Conservation (phyloP, 306 rosid species). For the Dalbergia cochinchinensis region DNA sequence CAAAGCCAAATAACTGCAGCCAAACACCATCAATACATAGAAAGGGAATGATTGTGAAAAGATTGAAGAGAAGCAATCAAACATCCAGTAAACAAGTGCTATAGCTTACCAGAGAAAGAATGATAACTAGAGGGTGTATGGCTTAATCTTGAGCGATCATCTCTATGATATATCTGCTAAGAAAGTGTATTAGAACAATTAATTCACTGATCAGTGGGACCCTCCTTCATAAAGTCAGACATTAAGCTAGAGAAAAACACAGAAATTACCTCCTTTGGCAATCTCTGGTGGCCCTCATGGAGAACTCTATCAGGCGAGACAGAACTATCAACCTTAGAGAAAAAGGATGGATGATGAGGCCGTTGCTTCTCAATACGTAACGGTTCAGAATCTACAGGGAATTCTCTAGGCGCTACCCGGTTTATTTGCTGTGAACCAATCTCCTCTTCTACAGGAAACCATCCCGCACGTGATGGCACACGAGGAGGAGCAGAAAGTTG, state of each 20-base stretch:
- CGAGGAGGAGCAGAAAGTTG: slow-evolving; percentile 75
- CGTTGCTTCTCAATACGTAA: slow-evolving; percentile 78
- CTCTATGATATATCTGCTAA: slow-evolving; percentile 85
- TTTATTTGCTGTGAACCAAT: slow-evolving; percentile 77
- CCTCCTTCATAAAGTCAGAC: slow-evolving; percentile 38
- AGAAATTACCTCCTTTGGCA: slow-evolving; percentile 78
- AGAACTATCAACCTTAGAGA: slow-evolving; percentile 76
- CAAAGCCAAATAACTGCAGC: slow-evolving; percentile 34
- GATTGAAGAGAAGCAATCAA: slow-evolving; percentile 24
- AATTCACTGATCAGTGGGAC: slow-evolving; percentile 31
- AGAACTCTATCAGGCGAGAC: slow-evolving; percentile 76
- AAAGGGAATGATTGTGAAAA: not conserved
- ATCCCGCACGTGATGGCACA: slow-evolving; percentile 68
- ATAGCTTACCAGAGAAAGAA: slow-evolving; percentile 75
- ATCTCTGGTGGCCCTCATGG: slow-evolving; percentile 76
- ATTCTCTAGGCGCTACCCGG: slow-evolving; percentile 72
- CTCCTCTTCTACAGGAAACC: slow-evolving; percentile 94
- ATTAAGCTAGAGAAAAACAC: slow-evolving; percentile 41
- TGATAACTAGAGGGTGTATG: slow-evolving; percentile 65
- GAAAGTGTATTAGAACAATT: slow-evolving; percentile 31
- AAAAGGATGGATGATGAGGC: slow-evolving; percentile 73
- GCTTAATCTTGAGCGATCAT: slow-evolving; percentile 81
- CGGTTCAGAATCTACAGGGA: slow-evolving; percentile 76
- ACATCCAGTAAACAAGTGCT: slow-evolving; percentile 36
- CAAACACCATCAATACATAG: slow-evolving; percentile 23